Evolutionary conservation across 306 rosid species (phyloP), one percentile per base, ranked within the genome.

Genomic region (Cucurbita pepo): DNA sequence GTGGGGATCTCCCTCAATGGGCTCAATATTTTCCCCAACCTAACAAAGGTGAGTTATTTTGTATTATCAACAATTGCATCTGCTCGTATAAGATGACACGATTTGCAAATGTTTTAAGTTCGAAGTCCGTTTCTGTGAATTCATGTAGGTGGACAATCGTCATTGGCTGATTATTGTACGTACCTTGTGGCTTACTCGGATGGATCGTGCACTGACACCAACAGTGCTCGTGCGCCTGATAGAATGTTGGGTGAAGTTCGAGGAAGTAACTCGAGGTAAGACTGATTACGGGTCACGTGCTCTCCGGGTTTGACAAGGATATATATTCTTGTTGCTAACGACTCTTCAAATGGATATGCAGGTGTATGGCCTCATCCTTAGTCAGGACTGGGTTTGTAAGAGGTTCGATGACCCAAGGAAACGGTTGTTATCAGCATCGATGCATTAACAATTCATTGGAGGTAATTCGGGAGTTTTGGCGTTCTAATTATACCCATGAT

Each of bases 121-220:
- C 4, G 37, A 6, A 8, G 11, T 11, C 4, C 10, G 0, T 58
- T 2, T 7, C 47, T 43, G 47, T 43, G 34, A 30, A 30, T 30
- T 30, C 34, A 2, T 84, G 50, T 85, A 95, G 99, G 99, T 75
- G 99, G 99, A n/a, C 99, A 95, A 77, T 95, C 99, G 21, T 86
- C 95, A 53, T 84, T 95, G 85, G 99, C 99, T 67, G 99, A 95
- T 83, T 95, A 95, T 84, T 95, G 99, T 80, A 91, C 99, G n/a
- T 95, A 89, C 78, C 89, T 89, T 59, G 97, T 95, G 43, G 93
- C 99, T 14, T 95, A 95, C 81, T 95, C 97, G 66, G 97, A 95
- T 74, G 99, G 99, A 56, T 95, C 99, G 48, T 95, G 99, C 80
- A 95, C 97, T 41, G 96, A 95, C 78, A 78, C 88, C 64, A 89